phyloP scores from a whole-genome alignment of 768 basidiomycete genomes.

The Agaricus subrufescens region DNA sequence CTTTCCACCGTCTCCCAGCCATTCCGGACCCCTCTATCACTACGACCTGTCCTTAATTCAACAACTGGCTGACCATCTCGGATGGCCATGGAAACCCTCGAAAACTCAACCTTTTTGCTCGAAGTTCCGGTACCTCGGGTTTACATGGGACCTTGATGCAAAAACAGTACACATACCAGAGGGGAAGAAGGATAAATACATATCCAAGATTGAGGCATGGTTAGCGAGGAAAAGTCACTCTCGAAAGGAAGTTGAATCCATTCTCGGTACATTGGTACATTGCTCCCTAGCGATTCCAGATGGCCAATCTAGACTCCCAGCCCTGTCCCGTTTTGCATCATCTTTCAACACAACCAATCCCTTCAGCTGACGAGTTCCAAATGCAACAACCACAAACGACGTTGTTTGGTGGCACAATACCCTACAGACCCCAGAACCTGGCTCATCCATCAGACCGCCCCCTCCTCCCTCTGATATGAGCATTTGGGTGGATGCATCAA shows the following conservation, averaged over 20 bases:
- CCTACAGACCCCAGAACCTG: not conserved
- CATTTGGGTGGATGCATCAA: slow-evolving; percentile 33
- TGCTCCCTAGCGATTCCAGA: slow-evolving; percentile 24
- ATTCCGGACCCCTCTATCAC: not conserved
- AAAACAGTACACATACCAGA: slow-evolving; percentile 26
- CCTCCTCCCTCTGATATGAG: slow-evolving; percentile 1
- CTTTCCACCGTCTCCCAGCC: slow-evolving; percentile 1
- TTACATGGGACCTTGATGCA: slow-evolving; percentile 25
- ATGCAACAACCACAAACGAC: slow-evolving; percentile 17
- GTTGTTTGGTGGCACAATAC: slow-evolving; percentile 27
- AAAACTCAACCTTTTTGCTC: slow-evolving; percentile 23
- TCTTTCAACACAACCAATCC: slow-evolving; percentile 19
- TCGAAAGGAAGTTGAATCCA: slow-evolving; percentile 17
- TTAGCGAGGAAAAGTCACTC: slow-evolving; percentile 4
- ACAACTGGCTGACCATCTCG: slow-evolving; percentile 17
- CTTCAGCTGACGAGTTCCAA: slow-evolving; percentile 13
- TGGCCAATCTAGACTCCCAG: slow-evolving; percentile 24
- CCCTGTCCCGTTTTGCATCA: slow-evolving; percentile 22
- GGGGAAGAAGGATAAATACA: slow-evolving; percentile 24
- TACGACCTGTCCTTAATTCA: slow-evolving; percentile 7
- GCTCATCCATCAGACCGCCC: slow-evolving; percentile 10
- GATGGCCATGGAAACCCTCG: slow-evolving; percentile 30
- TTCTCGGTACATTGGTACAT: slow-evolving; percentile 32
- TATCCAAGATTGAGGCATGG: slow-evolving; percentile 19
- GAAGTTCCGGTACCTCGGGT: slow-evolving; percentile 31